Evolutionary conservation across 2,329 filamentous ascomycete species (phyloP), one percentile per base, ranked within the genome.

Genomic region (Neofusicoccum parvum): DNA sequence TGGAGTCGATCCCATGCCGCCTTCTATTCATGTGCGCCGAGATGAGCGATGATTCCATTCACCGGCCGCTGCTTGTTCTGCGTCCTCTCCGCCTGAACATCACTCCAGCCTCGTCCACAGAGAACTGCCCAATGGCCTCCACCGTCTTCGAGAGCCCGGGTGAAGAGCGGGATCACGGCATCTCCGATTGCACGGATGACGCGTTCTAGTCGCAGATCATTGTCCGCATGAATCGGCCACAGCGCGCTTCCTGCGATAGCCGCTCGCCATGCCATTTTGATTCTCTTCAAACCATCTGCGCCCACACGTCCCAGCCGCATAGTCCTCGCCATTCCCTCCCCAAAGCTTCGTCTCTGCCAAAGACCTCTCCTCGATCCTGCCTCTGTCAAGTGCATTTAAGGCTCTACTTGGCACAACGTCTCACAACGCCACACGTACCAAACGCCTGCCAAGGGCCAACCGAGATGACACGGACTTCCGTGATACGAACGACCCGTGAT

Each of bases 391-490:
- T 60, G 27, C 43, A 37, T 48, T 48, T 27, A 49, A 48, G 41
- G 37, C 32, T 48, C 56, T 20, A 20, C 56, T 60, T 60, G 56
- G 56, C 43, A 48, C 15, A 37, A 46, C 43, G 43, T 46, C 41
- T 60, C 43, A 34, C 11, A 32, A 48, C 41, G 56, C 56, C 43
- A 60, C 41, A 60, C 53, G 36, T 43, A n/a, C 36, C 53, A 32
- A 10, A 27, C 43, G 23, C 15, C 14, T 32, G 50, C 50, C 50
- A 53, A 53, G 34, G 32, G 37, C 37, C 27, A 53, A 53, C 56
- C 56, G 56, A 60, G 45, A 60, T 60, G 56, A 60, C 56, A 60
- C 56, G 56, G 56, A 46, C 56, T 60, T 60, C 41, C 54, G 43
- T 46, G 43, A 45, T 48, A 32, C 54, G 39, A 20, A 23, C 39